phyloP scores from a whole-genome alignment of 2,329 filamentous ascomycete genomes.

The Colletotrichum noveboracense region DNA sequence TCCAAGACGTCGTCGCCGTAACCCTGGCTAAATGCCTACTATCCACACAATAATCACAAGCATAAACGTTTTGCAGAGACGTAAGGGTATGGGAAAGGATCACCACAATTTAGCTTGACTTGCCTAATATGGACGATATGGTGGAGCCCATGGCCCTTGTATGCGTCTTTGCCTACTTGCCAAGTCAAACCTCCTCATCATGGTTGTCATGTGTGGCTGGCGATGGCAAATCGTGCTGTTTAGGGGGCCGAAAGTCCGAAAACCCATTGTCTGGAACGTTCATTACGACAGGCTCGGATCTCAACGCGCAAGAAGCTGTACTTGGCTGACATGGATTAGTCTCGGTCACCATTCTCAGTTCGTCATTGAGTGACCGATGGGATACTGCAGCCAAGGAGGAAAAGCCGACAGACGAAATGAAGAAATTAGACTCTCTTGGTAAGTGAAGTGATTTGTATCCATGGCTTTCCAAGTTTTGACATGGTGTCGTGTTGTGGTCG shows the following conservation, averaged over 20 bases:
- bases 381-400: constrained; percentile 1
- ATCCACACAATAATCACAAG: neutral
- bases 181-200: neutral
- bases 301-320: neutral
- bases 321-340: neutral
- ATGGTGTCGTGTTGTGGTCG: neutral
- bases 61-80: neutral
- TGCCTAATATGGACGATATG: neutral
- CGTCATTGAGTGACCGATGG: neutral
- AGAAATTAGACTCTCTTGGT: neutral
- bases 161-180: neutral
- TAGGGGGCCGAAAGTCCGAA: neutral
- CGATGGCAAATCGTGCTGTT: neutral
- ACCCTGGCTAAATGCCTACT: neutral
- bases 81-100: neutral
- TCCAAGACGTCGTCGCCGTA: neutral
- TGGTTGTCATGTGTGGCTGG: neutral
- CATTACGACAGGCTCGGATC: neutral
- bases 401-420: neutral
- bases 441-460: neutral
- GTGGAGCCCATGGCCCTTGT: neutral
- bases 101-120: neutral
- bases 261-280: neutral
- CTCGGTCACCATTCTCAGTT: neutral
- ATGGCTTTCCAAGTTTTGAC: neutral